Percentiles rank a stretch among this genome's conserved stretches.
phyloP scores from a whole-genome alignment of 2,329 filamentous ascomycete genomes.

The Trichoderma arundinaceum region DNA sequence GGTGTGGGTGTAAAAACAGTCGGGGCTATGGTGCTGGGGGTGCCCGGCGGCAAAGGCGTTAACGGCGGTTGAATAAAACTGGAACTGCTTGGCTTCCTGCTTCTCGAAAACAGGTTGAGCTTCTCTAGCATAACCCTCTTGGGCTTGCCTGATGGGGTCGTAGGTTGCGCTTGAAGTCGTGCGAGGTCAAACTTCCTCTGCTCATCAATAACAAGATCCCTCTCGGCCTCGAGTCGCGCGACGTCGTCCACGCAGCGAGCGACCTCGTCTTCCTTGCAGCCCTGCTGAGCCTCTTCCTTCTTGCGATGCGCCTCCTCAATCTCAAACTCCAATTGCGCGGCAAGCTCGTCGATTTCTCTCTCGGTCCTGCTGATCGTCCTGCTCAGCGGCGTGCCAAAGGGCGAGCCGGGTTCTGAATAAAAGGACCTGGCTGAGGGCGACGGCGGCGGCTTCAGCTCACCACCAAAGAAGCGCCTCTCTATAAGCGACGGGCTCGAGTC shows the following conservation, averaged over 20 bases:
- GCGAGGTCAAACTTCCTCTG: constrained; percentile 57
- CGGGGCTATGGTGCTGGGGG: constrained; percentile 44
- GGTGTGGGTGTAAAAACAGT: constrained; percentile 45
- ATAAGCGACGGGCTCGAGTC: constrained; percentile 36
- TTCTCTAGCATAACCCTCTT: constrained; percentile 54
- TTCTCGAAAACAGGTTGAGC: constrained; percentile 53
- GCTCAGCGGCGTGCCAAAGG: constrained; percentile 13
- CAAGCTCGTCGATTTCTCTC: constrained; percentile 30
- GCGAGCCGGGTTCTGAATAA: constrained; percentile 20
- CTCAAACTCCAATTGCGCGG: constrained; percentile 29
- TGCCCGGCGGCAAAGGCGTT: constrained; percentile 40
- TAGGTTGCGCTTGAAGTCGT: constrained; percentile 52
- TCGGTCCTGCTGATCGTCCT: constrained; percentile 21
- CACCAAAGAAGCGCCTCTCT: constrained; percentile 18
- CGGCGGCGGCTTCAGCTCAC: constrained; percentile 25
- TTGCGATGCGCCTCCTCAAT: constrained; percentile 30
- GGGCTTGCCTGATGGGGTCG: constrained; percentile 42
- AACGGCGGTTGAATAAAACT: constrained; percentile 21
- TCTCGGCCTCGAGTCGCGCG: constrained; percentile 54
- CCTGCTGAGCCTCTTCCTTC: constrained; percentile 15
- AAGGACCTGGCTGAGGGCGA: constrained; percentile 29
- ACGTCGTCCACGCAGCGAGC: constrained; percentile 48
- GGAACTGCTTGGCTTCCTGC: constrained; percentile 47
- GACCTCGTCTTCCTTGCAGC: constrained; percentile 32
- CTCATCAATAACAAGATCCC: constrained; percentile 55